These are phyloP conservation scores for Exophiala spinifera DNA, from an alignment of 2,329 filamentous ascomycete species.

Conservation along the genomic window DNA sequence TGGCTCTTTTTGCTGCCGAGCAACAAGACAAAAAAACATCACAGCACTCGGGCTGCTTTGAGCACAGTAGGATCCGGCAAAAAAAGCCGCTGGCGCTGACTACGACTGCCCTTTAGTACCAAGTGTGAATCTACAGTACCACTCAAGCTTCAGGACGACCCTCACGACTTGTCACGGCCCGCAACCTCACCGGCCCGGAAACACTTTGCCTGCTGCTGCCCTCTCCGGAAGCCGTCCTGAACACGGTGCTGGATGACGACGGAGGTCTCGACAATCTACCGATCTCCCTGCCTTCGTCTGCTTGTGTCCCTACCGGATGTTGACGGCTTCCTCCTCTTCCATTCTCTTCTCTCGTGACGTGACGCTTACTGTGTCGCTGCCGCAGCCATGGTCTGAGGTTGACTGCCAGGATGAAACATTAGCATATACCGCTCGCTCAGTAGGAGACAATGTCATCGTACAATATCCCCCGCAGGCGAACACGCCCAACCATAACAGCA, in stretches of 20 bases:
- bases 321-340: conserved; percentile 13
- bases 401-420: conserved; percentile 14
- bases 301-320: conserved; percentile 12
- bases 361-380: conserved; percentile 34
- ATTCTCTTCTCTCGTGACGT: conserved; percentile 15
- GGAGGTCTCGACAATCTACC: conserved; percentile 3
- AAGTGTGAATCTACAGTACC: too few relatives aligned
- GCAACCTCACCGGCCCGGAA: conserved; percentile 9
- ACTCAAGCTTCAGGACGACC: conserved; percentile 4
- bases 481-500: conserved; percentile 65
- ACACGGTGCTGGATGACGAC: conserved; percentile 61
- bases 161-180: conserved; percentile 1
- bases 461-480: conserved; percentile 65
- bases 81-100: too few relatives aligned
- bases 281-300: conserved; percentile 11
- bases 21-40: too few relatives aligned
- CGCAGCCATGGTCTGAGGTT: conserved; percentile 60
- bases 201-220: background rate
- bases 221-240: conserved; percentile 53
- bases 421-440: conserved; percentile 5
- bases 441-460: conserved; percentile 13
- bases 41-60: too few relatives aligned
- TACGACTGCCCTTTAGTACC: too few relatives aligned
- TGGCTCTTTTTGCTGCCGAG: too few relatives aligned
- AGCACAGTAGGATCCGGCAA: too few relatives aligned